phyloP scores from a whole-genome alignment of 2,329 filamentous ascomycete species.

The Ophiostoma fasciatum region DNA sequence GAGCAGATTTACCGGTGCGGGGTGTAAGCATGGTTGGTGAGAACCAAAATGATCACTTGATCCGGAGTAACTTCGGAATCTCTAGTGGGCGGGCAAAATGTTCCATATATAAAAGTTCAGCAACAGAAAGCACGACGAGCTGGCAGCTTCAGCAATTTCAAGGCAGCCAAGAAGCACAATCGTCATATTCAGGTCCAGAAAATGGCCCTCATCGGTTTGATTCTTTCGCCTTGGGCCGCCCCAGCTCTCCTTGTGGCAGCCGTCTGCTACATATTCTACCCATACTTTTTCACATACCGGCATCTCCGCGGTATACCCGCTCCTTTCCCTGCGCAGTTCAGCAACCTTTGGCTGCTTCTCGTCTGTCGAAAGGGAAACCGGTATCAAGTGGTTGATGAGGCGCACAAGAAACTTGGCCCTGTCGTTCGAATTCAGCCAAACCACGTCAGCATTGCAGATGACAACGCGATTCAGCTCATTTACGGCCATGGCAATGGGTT shows the following conservation, averaged over 20 bases:
- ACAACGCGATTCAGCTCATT: constrained; percentile 57
- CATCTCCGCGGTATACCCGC: constrained; percentile 41
- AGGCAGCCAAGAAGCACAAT: not conserved
- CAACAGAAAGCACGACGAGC: too few relatives aligned
- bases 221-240: not conserved
- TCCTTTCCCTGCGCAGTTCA: constrained; percentile 50
- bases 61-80: too few relatives aligned
- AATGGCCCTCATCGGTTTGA: not conserved
- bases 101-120: too few relatives aligned
- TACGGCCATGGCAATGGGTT: constrained; percentile 73
- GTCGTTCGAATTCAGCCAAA: constrained; percentile 72
- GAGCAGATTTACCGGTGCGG: not conserved
- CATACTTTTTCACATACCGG: constrained; percentile 41
- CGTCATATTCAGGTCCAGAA: not conserved
- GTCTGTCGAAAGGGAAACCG: constrained; percentile 50
- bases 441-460: constrained; percentile 70
- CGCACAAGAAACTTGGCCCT: constrained; percentile 64
- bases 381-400: constrained; percentile 49
- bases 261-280: constrained; percentile 8
- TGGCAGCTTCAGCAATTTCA: not conserved
- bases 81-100: too few relatives aligned
- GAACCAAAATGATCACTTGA: too few relatives aligned
- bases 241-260: not conserved
- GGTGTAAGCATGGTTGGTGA: too few relatives aligned
- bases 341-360: constrained; percentile 66